A percentile compares a stretch with the other conserved stretches of the same genome.
phyloP scores from a whole-genome alignment of 2,329 filamentous ascomycete species.

The Raffaelea deltoideospora region DNA sequence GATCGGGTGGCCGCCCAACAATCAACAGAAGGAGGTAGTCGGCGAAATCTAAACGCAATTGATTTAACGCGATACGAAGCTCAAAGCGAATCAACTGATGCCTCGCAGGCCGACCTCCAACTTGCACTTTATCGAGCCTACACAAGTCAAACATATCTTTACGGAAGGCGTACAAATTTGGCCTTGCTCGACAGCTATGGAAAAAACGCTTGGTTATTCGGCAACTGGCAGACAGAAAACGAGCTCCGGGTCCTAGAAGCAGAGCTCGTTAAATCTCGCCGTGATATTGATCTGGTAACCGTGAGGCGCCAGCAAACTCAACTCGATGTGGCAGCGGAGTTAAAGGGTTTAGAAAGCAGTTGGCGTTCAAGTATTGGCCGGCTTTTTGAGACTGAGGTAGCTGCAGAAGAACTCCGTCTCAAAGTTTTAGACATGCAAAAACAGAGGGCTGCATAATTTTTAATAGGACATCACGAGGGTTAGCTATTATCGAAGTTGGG shows the following conservation, averaged over 20 bases:
- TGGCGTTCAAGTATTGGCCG: slow-evolving; percentile 69
- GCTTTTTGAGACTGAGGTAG: slow-evolving; percentile 76
- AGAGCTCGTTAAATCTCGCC: slow-evolving; percentile 54
- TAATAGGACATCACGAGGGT: too few species aligned
- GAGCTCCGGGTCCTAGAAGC: slow-evolving; percentile 54
- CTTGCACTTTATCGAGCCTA: slow-evolving; percentile 43
- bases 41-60: slow-evolving; percentile 43
- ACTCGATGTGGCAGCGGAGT: slow-evolving; percentile 55
- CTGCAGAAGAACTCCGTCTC: too few species aligned
- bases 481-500: too few species aligned
- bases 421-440: too few species aligned
- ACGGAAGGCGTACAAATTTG: slow-evolving; percentile 39
- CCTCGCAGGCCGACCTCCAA: slow-evolving; percentile 31
- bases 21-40: slow-evolving; percentile 1
- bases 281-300: slow-evolving; percentile 60
- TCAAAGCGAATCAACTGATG: slow-evolving; percentile 20
- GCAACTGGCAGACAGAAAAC: slow-evolving; percentile 67
- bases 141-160: slow-evolving; percentile 35
- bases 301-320: slow-evolving; percentile 54
- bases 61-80: slow-evolving; percentile 75
- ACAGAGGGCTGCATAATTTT: too few species aligned
- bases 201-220: slow-evolving; percentile 82
- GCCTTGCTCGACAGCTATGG: slow-evolving; percentile 65
- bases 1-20: slow-evolving; percentile 39
- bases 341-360: slow-evolving; percentile 51